Evolutionary conservation across 257 asterid genomes (phyloP), one percentile per base, ranked within the genome.

Genomic region (Nicotiana knightiana): DNA sequence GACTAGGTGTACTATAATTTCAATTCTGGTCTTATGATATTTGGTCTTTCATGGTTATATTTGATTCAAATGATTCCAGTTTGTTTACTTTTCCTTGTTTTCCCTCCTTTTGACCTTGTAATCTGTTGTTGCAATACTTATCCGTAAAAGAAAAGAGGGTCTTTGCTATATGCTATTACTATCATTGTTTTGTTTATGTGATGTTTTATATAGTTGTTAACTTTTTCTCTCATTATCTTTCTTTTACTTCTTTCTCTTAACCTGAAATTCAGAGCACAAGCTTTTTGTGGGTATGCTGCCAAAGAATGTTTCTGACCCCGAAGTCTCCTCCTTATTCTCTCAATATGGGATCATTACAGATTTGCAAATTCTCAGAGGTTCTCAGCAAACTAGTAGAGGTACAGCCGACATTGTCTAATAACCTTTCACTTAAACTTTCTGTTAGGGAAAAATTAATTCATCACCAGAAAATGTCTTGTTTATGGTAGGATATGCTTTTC

Each of bases 251-350:
- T 63, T 21, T 62, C 70, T 75, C 55, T 18, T 37, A n/a, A 21
- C 73, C 48, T 28, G 84, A 85, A 83, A 79, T 13, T 78, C 94
- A 96, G 98, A 96, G 91, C 95, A 94, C 93, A 96, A 96, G 82
- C 87, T 96, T 51, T 96, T 96, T 80, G 91, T 96, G 85, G 99
- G 99, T 71, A 96, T 96, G 99, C 98, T 96, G 62, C 98, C 97
- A 4, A 96, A 94, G 89, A 92, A 91, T 87, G 93, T 96, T 65
- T 87, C 97, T 46, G 97, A 96, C 67, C 87, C 88, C 81, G 96
- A 94, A 85, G 92, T 94, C 81, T 92, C 93, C 63, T 89, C 77
- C 80, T 89, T 96, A 86, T 96, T 96, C 90, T 94, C 98, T 76
- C 90, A 91, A 87, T 89, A 92, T 87, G 99, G 99, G 83, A 85